Evolutionary conservation across 2,329 filamentous ascomycete species (phyloP), one percentile per base, ranked within the genome.

Genomic region (Canariomyces notabilis): DNA sequence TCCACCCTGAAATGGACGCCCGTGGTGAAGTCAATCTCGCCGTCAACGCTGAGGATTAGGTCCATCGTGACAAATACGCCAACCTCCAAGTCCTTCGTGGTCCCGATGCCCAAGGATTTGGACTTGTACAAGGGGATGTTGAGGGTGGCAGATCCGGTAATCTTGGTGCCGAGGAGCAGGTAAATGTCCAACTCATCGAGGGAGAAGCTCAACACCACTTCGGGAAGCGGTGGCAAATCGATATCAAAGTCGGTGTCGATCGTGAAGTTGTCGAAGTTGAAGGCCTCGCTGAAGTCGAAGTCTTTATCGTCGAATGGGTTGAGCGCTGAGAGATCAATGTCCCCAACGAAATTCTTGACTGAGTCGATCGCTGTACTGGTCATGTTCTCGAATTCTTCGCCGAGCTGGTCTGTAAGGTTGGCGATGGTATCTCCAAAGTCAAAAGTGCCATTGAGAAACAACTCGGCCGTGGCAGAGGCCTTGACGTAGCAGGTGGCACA

Each of bases 1-100:
- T 80, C 71, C 0, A 80, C 59, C 42, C 70, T 68, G 43, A 81
- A 65, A 51, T 81, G 77, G 26, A 82, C 72, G 0, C 78, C 78
- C 15, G 65, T 74, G 39, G 65, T 72, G 11, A 82, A 72, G 21
- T 73, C 68, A 18, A 80, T 64, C 34, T 70, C 61, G 0, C 64
- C 64, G 2, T 76, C 65, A 0, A 68, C 69, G 12, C 61, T 70
- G 20, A 81, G 54, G 19, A 81, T 73, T 14, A 82, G 61, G 43
- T 80, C 76, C 1, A 79, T 60, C 0, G 64, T 63, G 34, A 77
- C 71, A 1, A 76, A 58, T 1, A 74, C 60, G 0, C 77, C 77
- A 0, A 77, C 49, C 18, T 70, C 59, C 0, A 74, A 50, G 1
- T 70, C 62, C 1, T 64, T 51, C 4, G 64, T 61, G 4, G 73